Evolutionary conservation across 2,329 filamentous ascomycete genomes (phyloP), one percentile per base, ranked within the genome.

Genomic region (Tolypocladium paradoxum): DNA sequence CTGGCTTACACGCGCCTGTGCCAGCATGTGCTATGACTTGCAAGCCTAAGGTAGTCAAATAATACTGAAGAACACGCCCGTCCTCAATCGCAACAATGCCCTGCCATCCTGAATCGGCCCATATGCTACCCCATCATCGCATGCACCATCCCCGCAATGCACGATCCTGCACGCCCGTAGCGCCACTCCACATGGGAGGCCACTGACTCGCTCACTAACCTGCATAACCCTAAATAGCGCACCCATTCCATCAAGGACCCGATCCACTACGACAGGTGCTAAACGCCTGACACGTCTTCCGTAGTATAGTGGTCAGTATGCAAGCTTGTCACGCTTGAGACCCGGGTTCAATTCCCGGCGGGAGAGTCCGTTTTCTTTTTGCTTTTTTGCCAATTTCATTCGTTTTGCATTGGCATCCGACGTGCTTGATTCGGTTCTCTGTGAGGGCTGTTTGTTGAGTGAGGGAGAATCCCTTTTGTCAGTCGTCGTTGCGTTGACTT

Each of bases 251-350:
- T 36, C 51, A 34, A 51, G 50, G 50, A 51, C 24, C 48, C 40
- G 52, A 58, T 55, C 57, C 53, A 54, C 29, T 59, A 59, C 57
- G 53, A 54, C 54, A 57, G 52, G 50, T 52, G 54, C 47, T 6
- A 48, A 54, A 56, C 54, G 54, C 34, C 50, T 56, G 54, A 46
- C 33, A 51, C 22, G 34, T 56, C 54, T 56, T 56, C 54, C 54
- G 54, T 56, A 56, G 54, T 56, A 56, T 56, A 56, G 54, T 56
- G 54, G 54, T 54, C 52, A 56, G 53, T 54, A 52, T 54, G 49
- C 54, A 55, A 56, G 50, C 50, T 50, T 51, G 48, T 57, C 52
- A 48, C 50, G 48, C 50, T 54, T 53, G 52, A 49, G 48, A 52
- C 55, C 50, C 50, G 54, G 47, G 48, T 57, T 55, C 45, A 53